These are phyloP conservation scores for Leptomonas seymouri DNA, from an alignment of 208 protist genomes.

Conservation along the genomic window DNA sequence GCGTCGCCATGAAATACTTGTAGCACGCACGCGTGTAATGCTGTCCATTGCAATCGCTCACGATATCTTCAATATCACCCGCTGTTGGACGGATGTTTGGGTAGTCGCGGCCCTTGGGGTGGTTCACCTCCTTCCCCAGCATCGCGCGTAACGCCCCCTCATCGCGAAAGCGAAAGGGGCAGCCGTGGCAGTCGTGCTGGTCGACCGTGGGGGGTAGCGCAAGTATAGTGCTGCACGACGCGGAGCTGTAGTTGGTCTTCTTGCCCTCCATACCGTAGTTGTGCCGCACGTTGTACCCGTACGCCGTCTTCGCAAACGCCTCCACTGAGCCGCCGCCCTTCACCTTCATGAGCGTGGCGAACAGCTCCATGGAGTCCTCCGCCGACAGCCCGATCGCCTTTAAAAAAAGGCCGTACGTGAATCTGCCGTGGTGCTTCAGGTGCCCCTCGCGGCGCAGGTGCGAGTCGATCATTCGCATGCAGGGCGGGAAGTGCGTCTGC, in stretches of 20 bases:
- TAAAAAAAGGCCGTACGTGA: conserved; percentile 90
- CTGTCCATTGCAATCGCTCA: conserved; percentile 80
- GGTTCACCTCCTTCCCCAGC: conserved; percentile 54
- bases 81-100: conserved; percentile 41
- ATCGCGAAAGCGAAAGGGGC: conserved; percentile 88
- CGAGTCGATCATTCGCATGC: conserved; percentile 88
- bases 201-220: conserved; percentile 81
- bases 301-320: conserved; percentile 82
- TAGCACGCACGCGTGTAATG: conserved; percentile 93
- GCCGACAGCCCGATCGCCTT: conserved; percentile 90
- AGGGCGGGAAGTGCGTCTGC: conserved; percentile 90
- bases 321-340: conserved; percentile 78
- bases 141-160: conserved; percentile 66
- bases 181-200: conserved; percentile 89
- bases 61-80: conserved; percentile 88
- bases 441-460: conserved; percentile 84
- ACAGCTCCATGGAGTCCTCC: conserved; percentile 86
- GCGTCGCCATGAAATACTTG: conserved; percentile 91
- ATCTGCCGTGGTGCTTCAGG: conserved; percentile 91
- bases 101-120: conserved; percentile 56
- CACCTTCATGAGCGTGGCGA: conserved; percentile 83
- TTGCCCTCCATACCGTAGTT: conserved; percentile 93
- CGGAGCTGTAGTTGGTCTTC: conserved; percentile 89
- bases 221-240: conserved; percentile 83
- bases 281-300: conserved; percentile 92